These are phyloP conservation scores for Dothidotthia symphoricarpi DNA, from an alignment of 2,329 filamentous ascomycete genomes.

Conservation along the genomic window DNA sequence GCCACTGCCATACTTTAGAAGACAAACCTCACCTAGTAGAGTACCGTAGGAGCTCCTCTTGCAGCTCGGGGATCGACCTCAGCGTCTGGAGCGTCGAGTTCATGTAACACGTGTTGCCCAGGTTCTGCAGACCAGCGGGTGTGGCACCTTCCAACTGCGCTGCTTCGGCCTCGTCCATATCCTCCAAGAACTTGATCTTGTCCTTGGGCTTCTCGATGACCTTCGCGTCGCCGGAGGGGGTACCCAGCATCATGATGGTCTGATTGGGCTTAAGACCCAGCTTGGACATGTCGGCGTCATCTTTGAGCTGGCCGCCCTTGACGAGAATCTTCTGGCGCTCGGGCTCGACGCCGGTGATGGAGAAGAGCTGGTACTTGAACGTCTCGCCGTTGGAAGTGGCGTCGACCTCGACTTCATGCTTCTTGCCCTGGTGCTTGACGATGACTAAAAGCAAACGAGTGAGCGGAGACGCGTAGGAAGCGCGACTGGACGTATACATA, in stretches of 20 bases:
- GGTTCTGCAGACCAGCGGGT: conserved; percentile 83
- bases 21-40: conserved; percentile 38
- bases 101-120: conserved; percentile 97
- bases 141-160: conserved; percentile 80
- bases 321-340: conserved; percentile 94
- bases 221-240: conserved; percentile 64
- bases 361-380: conserved; percentile 94
- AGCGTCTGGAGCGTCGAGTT: conserved; percentile 96
- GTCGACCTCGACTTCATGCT: conserved; percentile 91
- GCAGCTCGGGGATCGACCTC: conserved; percentile 84
- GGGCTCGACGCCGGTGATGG: conserved; percentile 91
- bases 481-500: conserved; percentile 7
- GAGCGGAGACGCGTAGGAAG: conserved; percentile 15
- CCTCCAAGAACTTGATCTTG: conserved; percentile 83
- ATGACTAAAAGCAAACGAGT: conserved; percentile 59
- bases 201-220: conserved; percentile 72
- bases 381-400: conserved; percentile 79
- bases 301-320: conserved; percentile 91
- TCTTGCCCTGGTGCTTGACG: conserved; percentile 94
- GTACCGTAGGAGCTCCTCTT: conserved; percentile 71
- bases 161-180: conserved; percentile 93
- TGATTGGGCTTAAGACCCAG: conserved; percentile 84
- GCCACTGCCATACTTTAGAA: no score
- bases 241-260: conserved; percentile 95
- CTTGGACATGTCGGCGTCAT: conserved; percentile 83